Conservation (phyloP, 202 grass and related monocot genomes). For the Brachypodium distachyon region DNA sequence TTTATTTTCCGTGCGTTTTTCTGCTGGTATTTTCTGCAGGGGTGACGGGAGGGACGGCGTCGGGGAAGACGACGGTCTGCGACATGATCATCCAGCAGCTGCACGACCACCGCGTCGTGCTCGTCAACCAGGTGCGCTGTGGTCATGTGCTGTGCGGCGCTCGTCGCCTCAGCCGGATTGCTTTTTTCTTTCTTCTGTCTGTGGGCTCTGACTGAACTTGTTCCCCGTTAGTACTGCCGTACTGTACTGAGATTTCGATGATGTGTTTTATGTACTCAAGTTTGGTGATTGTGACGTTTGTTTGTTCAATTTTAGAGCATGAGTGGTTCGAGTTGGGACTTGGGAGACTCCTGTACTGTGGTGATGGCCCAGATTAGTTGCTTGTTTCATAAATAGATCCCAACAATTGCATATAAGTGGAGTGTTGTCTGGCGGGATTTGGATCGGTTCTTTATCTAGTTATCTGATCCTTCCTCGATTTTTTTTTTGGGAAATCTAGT, state of each 20-base stretch:
- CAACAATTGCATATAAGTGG: neutral
- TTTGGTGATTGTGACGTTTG: neutral
- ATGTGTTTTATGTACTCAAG: neutral
- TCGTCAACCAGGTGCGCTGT: conserved; percentile 63
- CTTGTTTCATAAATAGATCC: neutral
- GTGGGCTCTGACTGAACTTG: no score
- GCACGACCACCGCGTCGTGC: conserved; percentile 90
- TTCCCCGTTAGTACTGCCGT: neutral
- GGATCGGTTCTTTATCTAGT: neutral
- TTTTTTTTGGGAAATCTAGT: no score
- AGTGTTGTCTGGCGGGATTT: neutral
- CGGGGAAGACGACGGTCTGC: conserved; percentile 97
- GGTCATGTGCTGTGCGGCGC: no score
- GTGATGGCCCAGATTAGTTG: neutral
- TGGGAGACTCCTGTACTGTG: neutral
- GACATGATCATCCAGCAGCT: conserved; percentile 99
- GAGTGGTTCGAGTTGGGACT: neutral
- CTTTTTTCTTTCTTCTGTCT: neutral
- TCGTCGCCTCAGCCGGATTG: neutral
- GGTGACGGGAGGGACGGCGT: conserved; percentile 82
- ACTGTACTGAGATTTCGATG: neutral
- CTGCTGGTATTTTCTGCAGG: conserved; percentile 42
- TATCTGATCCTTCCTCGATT: neutral
- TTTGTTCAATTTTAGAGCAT: neutral
- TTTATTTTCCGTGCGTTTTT: neutral